Base-by-base conservation (phyloP, 2,329 filamentous ascomycete genomes). In the Clonostachys solani region DNA sequence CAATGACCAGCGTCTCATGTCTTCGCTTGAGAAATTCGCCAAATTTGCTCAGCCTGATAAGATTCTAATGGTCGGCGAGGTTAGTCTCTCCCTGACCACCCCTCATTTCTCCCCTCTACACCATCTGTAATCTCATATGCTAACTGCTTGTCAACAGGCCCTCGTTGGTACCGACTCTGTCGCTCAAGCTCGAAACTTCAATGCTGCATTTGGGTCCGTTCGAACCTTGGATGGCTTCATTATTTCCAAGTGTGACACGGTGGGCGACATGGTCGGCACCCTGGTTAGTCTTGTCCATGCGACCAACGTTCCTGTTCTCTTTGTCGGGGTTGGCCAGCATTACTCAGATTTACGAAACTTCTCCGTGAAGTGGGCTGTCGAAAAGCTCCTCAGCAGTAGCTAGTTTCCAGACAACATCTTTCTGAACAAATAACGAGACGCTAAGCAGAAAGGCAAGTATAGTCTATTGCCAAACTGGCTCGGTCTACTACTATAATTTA, bases 251-350 rank as follows among this genome's bases (percentile, higher is more conserved):
- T 97, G 94, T 65, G 94, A 99, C 71, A 99, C 94, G 0, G 95
- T 99, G 36, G 95, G 94, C n/a, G 92, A 96, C 70, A 97, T 97
- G 92, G 91, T 96, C 40, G 91, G 80, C 56, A 96, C 92, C 4
- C 74, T 99, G 53, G 94, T 99, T 52, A 96, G 89, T 64, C 92
- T 99, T 75, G 92, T 99, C 37, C 92, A 97, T 70, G 92, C 94
- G 4, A 99, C 95, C 5, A 90, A 92, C 29, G 95, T 99, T 42
- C 95, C 95, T 0, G 91, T 99, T 17, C 78, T 97, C 12, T 99
- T 99, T 62, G 79, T 99, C 55, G 94, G 80, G 48, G 81, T 86
- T 29, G 83, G 83, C 12, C 83, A 86, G 65, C 82, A 86, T 59
- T 86, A 86, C 60, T 84, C 79, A 38, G 83, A 86, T 59, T 69